These are phyloP conservation scores for Porphyrellus cyaneotinctus DNA, from an alignment of 768 basidiomycete genomes.

Conservation along the genomic window DNA sequence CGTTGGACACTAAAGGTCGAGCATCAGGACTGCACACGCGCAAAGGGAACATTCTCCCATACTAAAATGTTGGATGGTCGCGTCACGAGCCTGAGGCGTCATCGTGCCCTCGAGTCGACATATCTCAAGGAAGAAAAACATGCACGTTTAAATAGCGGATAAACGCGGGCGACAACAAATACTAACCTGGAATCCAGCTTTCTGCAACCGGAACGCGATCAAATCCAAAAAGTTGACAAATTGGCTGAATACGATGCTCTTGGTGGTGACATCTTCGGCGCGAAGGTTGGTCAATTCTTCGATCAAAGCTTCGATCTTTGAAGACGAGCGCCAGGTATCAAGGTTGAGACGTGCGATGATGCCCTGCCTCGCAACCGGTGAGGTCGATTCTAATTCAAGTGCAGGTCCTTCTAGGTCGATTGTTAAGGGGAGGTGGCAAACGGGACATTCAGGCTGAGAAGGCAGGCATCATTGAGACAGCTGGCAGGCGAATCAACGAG, in stretches of 20 bases:
- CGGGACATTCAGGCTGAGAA: constrained; percentile 82
- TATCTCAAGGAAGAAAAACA: constrained; percentile 43
- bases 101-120: constrained; percentile 95
- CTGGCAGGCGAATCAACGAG: background rate
- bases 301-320: constrained; percentile 93
- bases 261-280: constrained; percentile 82
- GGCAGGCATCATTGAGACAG: background rate
- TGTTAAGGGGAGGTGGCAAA: constrained; percentile 87
- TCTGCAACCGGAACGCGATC: constrained; percentile 88
- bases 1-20: constrained; percentile 69
- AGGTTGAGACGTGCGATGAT: constrained; percentile 89
- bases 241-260: constrained; percentile 95
- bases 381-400: constrained; percentile 70
- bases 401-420: constrained; percentile 96
- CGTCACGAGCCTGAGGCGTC: constrained; percentile 93
- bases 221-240: constrained; percentile 92
- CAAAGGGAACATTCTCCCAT: constrained; percentile 20
- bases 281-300: constrained; percentile 90
- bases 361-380: constrained; percentile 63
- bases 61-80: constrained; percentile 95
- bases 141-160: background rate
- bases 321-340: constrained; percentile 89
- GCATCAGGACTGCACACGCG: background rate
- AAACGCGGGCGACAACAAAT: background rate
- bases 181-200: constrained; percentile 83